These are phyloP conservation scores for Stemphylium beticola DNA, from an alignment of 2,329 filamentous ascomycete genomes.

Conservation along the genomic window DNA sequence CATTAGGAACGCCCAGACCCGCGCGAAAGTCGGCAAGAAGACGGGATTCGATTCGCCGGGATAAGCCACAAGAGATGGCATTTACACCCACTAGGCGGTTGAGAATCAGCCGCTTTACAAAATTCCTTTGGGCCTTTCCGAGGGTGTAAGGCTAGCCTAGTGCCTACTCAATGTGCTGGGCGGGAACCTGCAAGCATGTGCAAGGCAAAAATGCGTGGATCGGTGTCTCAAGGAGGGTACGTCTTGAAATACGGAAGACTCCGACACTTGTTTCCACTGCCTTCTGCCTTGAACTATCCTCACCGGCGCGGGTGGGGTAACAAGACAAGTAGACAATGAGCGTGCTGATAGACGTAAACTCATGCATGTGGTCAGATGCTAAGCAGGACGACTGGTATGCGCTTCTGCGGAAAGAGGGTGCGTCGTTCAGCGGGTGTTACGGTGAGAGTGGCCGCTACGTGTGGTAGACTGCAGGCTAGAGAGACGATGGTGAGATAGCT, in stretches of 20 bases:
- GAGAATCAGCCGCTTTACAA: conserved; percentile 11
- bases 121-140: conserved; percentile 10
- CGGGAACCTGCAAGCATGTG: conserved; percentile 13
- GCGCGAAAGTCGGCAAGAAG: conserved; percentile 11
- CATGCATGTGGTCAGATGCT: conserved; percentile 35
- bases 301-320: conserved; percentile 44
- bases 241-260: conserved; percentile 4
- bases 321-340: conserved; percentile 14
- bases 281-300: conserved; percentile 41
- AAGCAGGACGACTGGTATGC: conserved; percentile 14
- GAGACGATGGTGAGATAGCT: conserved; percentile 6
- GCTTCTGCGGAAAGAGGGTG: conserved; percentile 18
- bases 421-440: conserved; percentile 36
- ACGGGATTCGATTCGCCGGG: neutral
- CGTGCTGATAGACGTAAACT: conserved; percentile 11
- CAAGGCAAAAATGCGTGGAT: conserved; percentile 17
- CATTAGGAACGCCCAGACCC: conserved; percentile 14
- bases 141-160: neutral
- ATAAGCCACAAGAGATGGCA: neutral
- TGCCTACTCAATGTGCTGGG: conserved; percentile 11
- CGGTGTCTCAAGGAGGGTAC: conserved; percentile 15
- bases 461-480: conserved; percentile 19
- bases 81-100: neutral
- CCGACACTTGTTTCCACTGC: conserved; percentile 22
- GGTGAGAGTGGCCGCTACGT: conserved; percentile 33